These are phyloP conservation scores for Rasamsonia emersonii DNA, from an alignment of 2,329 filamentous ascomycete species.

Conservation along the genomic window DNA sequence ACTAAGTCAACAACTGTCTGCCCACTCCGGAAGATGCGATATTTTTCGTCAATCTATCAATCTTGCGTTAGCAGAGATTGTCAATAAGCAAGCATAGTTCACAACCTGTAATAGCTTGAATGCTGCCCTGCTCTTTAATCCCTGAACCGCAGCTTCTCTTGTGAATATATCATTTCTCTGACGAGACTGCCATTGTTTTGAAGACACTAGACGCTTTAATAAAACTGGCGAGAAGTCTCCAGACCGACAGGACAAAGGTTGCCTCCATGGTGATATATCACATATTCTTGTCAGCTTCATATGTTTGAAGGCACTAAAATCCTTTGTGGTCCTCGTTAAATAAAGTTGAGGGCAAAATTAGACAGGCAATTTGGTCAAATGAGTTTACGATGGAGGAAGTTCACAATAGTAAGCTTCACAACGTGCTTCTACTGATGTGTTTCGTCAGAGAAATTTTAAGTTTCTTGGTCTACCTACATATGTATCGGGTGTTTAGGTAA, in stretches of 20 bases:
- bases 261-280: constrained; percentile 2
- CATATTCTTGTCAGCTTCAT: too few species aligned
- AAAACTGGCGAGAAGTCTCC: constrained; percentile 2
- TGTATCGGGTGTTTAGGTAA: too few species aligned
- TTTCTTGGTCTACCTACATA: too few species aligned
- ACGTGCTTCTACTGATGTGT: too few species aligned
- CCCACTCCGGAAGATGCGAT: constrained; percentile 67
- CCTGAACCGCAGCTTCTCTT: constrained; percentile 65
- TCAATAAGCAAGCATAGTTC: constrained; percentile 3
- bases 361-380: too few species aligned
- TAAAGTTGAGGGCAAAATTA: too few species aligned
- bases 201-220: constrained; percentile 42
- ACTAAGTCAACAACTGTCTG: constrained; percentile 88
- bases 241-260: constrained; percentile 17
- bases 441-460: too few species aligned
- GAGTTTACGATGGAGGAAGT: too few species aligned
- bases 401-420: too few species aligned
- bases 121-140: constrained; percentile 80
- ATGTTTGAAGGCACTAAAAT: too few species aligned
- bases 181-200: constrained; percentile 72
- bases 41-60: constrained; percentile 67
- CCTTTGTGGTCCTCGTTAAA: too few species aligned
- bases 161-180: constrained; percentile 66
- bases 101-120: constrained; percentile 85
- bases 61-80: constrained; percentile 1